Percentiles rank a stretch among this genome's conserved stretches.
Conservation (phyloP, 2,329 filamentous ascomycete species). For the Diaporthe longicolla region DNA sequence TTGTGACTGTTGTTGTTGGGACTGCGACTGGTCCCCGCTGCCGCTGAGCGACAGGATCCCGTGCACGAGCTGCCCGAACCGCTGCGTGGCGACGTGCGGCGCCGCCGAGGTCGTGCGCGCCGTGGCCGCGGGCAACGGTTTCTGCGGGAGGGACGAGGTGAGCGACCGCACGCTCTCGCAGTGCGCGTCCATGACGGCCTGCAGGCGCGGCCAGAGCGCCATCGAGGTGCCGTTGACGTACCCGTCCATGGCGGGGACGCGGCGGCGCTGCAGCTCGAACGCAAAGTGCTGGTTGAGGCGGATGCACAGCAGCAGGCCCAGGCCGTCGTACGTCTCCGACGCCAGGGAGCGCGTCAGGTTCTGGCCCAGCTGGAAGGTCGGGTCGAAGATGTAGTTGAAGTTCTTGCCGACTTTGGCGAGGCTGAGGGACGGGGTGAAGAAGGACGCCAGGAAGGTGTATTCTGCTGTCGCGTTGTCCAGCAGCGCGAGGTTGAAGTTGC, state of each 20-base stretch:
- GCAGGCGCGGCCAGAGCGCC: slow-evolving; percentile 95
- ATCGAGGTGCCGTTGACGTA: slow-evolving; percentile 97
- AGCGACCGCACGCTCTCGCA: slow-evolving; percentile 84
- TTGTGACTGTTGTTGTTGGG: neutral
- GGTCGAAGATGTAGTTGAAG: slow-evolving; percentile 90
- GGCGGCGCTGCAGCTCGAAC: slow-evolving; percentile 92
- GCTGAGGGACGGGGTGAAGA: slow-evolving; percentile 85
- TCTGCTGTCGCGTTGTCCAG: slow-evolving; percentile 95
- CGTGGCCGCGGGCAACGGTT: slow-evolving; percentile 57
- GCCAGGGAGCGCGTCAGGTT: slow-evolving; percentile 82
- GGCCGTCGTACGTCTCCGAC: slow-evolving; percentile 82
- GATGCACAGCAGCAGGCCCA: slow-evolving; percentile 92
- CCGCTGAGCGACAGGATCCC: slow-evolving; percentile 85
- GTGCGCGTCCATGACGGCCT: slow-evolving; percentile 93
- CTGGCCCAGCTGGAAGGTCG: slow-evolving; percentile 88
- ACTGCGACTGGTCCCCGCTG: slow-evolving; percentile 51
- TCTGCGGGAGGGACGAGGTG: slow-evolving; percentile 66
- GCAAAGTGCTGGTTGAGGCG: slow-evolving; percentile 93
- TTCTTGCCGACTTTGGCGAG: slow-evolving; percentile 84
- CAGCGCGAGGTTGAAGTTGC: slow-evolving; percentile 93
- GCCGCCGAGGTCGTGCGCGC: slow-evolving; percentile 79
- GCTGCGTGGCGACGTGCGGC: slow-evolving; percentile 91
- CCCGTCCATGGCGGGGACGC: slow-evolving; percentile 87
- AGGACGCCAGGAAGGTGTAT: slow-evolving; percentile 92
- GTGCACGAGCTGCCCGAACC: slow-evolving; percentile 94